A percentile compares a stretch with the other conserved stretches of the same genome.
These are phyloP conservation scores for Claviceps sp. DNA, from an alignment of 2,329 filamentous ascomycete species.

Conservation along the genomic window DNA sequence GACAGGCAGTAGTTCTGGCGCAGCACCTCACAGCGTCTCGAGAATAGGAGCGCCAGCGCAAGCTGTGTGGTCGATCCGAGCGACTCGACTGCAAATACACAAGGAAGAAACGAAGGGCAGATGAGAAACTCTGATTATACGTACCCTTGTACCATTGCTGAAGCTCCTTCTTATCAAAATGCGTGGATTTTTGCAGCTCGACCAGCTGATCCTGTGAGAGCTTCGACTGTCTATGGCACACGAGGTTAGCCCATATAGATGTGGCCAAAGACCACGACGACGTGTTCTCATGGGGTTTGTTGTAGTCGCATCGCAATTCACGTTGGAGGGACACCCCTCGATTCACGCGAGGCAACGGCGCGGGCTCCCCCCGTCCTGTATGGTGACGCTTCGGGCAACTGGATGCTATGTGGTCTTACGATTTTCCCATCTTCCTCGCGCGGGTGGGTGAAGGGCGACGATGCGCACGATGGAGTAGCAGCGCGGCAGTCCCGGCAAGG, in stretches of 20 bases:
- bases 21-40: no score
- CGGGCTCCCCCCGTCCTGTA: no score
- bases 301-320: background rate
- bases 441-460: background rate
- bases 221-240: constrained; percentile 71
- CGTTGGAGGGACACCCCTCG: background rate
- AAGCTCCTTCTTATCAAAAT: constrained; percentile 99
- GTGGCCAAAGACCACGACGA: no score
- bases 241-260: background rate
- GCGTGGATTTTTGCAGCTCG: constrained; percentile 91
- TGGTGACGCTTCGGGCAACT: background rate
- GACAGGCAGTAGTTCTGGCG: no score
- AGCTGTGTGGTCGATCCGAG: no score
- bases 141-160: constrained; percentile 99
- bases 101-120: background rate
- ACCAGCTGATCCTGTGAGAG: constrained; percentile 90
- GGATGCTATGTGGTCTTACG: constrained; percentile 2
- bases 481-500: background rate
- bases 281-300: background rate
- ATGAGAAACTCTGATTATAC: background rate
- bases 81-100: no score
- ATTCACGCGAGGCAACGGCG: background rate
- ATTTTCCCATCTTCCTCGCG: constrained; percentile 7
- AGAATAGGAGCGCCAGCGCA: no score
- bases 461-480: background rate